Percentiles rank a stretch among this genome's conserved stretches.
Conservation (phyloP, 805 yeast genomes). For the Kodamaea lidongshanica region DNA sequence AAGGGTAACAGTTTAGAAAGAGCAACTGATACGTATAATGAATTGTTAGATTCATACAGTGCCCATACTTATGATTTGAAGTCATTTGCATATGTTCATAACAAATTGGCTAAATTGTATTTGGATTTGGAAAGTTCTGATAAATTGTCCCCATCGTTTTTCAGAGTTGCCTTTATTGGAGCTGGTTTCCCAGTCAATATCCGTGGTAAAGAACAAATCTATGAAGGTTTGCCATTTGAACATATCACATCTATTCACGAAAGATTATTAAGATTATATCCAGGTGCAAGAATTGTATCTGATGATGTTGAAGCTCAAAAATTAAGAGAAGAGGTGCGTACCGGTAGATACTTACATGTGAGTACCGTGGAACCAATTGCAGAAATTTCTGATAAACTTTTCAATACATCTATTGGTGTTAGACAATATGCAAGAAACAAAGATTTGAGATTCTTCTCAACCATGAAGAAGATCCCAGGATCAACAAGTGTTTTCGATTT, state of each 20-base stretch:
- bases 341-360: slow-evolving; percentile 71
- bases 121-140: slow-evolving; percentile 60
- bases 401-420: slow-evolving; percentile 52
- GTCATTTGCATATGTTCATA: slow-evolving; percentile 68
- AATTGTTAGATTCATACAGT: slow-evolving; percentile 68
- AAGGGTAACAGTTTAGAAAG: slow-evolving; percentile 72
- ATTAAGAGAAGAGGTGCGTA: slow-evolving; percentile 38
- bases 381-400: slow-evolving; percentile 42
- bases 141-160: slow-evolving; percentile 69
- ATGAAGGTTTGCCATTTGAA: slow-evolving; percentile 84
- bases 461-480: slow-evolving; percentile 67
- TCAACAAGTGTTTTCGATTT: slow-evolving; percentile 63
- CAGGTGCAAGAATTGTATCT: slow-evolving; percentile 70
- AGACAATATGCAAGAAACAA: slow-evolving; percentile 71
- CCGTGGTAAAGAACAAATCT: slow-evolving; percentile 70
- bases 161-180: slow-evolving; percentile 75
- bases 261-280: slow-evolving; percentile 65
- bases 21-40: slow-evolving; percentile 74
- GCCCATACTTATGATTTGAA: slow-evolving; percentile 66
- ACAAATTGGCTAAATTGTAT: slow-evolving; percentile 63
- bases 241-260: slow-evolving; percentile 79
- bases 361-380: slow-evolving; percentile 65
- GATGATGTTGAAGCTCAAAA: slow-evolving; percentile 52
- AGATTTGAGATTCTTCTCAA: slow-evolving; percentile 63
- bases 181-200: slow-evolving; percentile 75